These are phyloP conservation scores for Chaetomiaceae sp. DNA, from an alignment of 2,329 filamentous ascomycete genomes.

Conservation along the genomic window DNA sequence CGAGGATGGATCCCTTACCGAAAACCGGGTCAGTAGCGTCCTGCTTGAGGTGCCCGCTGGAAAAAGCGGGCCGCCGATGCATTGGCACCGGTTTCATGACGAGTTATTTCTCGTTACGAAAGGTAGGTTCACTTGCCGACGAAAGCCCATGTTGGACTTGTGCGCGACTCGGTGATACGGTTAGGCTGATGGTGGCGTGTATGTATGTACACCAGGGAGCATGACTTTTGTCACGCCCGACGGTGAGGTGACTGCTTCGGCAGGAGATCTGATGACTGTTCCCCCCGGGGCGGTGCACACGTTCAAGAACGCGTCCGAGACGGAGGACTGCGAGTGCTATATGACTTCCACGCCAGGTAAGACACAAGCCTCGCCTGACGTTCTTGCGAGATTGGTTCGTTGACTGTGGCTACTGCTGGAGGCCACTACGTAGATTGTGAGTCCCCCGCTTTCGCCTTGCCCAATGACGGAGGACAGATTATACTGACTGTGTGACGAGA, in stretches of 20 bases:
- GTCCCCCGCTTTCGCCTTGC: conserved; percentile 11
- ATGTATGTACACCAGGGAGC: conserved; percentile 22
- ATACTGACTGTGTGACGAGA: conserved; percentile 25
- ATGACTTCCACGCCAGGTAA: conserved; percentile 36
- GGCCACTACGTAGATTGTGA: conserved; percentile 37
- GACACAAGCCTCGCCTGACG: conserved; percentile 6
- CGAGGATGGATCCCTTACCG: conserved; percentile 34
- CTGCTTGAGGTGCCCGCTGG: conserved; percentile 32
- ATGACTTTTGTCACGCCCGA: conserved; percentile 34
- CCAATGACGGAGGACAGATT: background rate
- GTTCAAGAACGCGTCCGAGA: conserved; percentile 34
- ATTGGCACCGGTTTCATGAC: conserved; percentile 38
- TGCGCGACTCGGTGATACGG: too few relatives aligned
- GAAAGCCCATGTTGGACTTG: too few relatives aligned
- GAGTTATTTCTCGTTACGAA: conserved; percentile 36
- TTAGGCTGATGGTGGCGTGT: too few relatives aligned
- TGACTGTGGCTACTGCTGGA: too few relatives aligned
- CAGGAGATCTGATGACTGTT: conserved; percentile 35
- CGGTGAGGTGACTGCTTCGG: conserved; percentile 29
- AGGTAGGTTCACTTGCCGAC: too few relatives aligned
- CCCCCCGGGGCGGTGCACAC: conserved; percentile 36
- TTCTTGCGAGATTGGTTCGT: background rate
- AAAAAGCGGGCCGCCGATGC: conserved; percentile 35
- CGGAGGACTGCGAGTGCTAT: conserved; percentile 34
- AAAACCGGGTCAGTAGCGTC: conserved; percentile 33